A percentile compares a stretch with the other conserved stretches of the same genome.
Conservation (phyloP, 441 rosid species). For the Geranium incanum region DNA sequence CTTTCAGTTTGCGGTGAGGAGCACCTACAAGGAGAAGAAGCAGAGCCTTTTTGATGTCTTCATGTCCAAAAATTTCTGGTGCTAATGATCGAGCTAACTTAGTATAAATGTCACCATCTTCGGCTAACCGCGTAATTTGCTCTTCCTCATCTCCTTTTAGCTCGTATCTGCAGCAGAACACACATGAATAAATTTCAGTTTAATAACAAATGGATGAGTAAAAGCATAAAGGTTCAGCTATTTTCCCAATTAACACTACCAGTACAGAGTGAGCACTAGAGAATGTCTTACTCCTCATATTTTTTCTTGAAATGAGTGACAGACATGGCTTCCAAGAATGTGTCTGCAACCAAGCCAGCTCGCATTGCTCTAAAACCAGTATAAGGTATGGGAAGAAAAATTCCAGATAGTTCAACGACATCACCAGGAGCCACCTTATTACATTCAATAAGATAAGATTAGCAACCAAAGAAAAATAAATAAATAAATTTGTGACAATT, state of each 20-base stretch:
- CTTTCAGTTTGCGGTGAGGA: slow-evolving; percentile 90
- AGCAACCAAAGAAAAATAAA: background rate
- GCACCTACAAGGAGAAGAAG: slow-evolving; percentile 98
- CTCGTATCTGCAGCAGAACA: slow-evolving; percentile 58
- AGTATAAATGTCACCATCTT: slow-evolving; percentile 94
- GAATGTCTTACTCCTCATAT: slow-evolving; percentile 83
- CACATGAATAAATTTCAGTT: slow-evolving; percentile 3
- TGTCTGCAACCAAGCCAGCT: slow-evolving; percentile 97
- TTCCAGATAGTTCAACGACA: slow-evolving; percentile 91
- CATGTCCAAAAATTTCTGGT: slow-evolving; percentile 99
- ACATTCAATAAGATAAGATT: slow-evolving; percentile 5
- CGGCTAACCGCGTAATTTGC: slow-evolving; percentile 77
- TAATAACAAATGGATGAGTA: background rate
- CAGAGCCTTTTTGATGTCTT: slow-evolving; percentile 89
- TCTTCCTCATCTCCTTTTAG: slow-evolving; percentile 83
- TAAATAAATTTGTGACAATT: background rate
- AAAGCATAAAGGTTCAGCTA: background rate
- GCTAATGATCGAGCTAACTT: slow-evolving; percentile 87
- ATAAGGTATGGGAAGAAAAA: slow-evolving; percentile 96
- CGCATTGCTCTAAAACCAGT: slow-evolving; percentile 90
- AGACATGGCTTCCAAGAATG: slow-evolving; percentile 88
- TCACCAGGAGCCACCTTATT: slow-evolving; percentile 89
- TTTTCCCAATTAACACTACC: background rate
- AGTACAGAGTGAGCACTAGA: background rate
- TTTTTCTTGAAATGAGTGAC: slow-evolving; percentile 89